Conservation (phyloP, 2,329 filamentous ascomycete species). For the Calonectria crousiana region DNA sequence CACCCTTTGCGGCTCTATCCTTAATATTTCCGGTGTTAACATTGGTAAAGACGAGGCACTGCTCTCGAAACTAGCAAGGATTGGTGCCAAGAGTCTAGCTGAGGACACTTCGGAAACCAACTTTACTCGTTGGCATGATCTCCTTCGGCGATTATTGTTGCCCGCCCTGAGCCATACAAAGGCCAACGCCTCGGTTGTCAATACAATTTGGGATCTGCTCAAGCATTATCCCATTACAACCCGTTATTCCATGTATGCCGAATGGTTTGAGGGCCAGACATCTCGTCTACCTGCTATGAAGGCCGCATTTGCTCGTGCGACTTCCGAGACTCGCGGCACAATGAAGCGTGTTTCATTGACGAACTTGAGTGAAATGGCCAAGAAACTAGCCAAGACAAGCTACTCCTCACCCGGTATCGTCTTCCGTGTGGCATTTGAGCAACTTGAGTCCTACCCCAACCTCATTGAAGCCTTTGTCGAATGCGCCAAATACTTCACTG, state of each 20-base stretch:
- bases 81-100: slow-evolving; percentile 81
- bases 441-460: slow-evolving; percentile 95
- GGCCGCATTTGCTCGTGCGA: slow-evolving; percentile 81
- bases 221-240: slow-evolving; percentile 80
- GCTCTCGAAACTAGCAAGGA: slow-evolving; percentile 84
- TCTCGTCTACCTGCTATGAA: slow-evolving; percentile 84
- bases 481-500: slow-evolving; percentile 93
- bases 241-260: slow-evolving; percentile 90
- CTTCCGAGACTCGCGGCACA: slow-evolving; percentile 83
- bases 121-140: slow-evolving; percentile 82
- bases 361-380: slow-evolving; percentile 87
- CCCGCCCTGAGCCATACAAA: slow-evolving; percentile 89
- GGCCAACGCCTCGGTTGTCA: slow-evolving; percentile 84
- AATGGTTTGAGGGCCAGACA: slow-evolving; percentile 87
- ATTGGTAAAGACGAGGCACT: slow-evolving; percentile 87
- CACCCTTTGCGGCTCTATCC: slow-evolving; percentile 83
- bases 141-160: slow-evolving; percentile 86
- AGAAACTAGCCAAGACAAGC: slow-evolving; percentile 91
- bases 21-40: slow-evolving; percentile 88
- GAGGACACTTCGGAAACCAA: slow-evolving; percentile 80
- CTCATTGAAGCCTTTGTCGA: slow-evolving; percentile 95
- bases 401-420: slow-evolving; percentile 92
- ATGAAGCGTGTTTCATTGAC: slow-evolving; percentile 92
- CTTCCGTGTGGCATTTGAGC: slow-evolving; percentile 87
- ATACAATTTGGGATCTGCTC: slow-evolving; percentile 88